A percentile compares a stretch with the other conserved stretches of the same genome.
Conservation (phyloP, 2,329 filamentous ascomycete genomes). For the Fusarium ramigenum region DNA sequence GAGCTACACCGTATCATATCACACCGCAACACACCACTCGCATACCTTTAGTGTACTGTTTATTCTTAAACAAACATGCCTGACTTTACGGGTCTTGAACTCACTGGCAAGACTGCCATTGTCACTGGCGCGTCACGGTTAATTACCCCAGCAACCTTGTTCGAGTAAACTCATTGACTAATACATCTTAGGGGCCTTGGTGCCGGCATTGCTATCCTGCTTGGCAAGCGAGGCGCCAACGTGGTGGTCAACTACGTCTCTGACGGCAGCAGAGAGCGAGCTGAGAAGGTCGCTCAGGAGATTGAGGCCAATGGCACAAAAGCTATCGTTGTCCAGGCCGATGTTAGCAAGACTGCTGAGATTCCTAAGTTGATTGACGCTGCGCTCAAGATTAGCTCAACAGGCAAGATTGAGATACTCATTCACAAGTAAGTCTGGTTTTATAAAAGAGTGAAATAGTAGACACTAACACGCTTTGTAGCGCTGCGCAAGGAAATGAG, state of each 20-base stretch:
- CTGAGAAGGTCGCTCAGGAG: neutral
- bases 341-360: neutral
- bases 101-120: neutral
- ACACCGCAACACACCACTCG: neutral
- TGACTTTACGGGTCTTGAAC: neutral
- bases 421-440: neutral
- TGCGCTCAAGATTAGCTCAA: neutral
- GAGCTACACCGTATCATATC: neutral
- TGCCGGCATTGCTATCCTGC: neutral
- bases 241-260: neutral
- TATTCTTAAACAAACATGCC: neutral
- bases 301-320: neutral
- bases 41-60: neutral
- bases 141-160: neutral
- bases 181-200: neutral
- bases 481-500: neutral
- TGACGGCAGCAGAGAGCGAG: neutral
- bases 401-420: neutral
- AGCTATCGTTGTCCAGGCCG: neutral
- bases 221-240: neutral
- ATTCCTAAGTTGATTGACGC: neutral
- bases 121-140: neutral
- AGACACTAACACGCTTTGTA: neutral
- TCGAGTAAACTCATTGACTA: neutral
- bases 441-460: rapidly evolving